Evolutionary conservation across 2,329 filamentous ascomycete species (phyloP).

Genomic region (Zymoseptoria pseudotritici): DNA sequence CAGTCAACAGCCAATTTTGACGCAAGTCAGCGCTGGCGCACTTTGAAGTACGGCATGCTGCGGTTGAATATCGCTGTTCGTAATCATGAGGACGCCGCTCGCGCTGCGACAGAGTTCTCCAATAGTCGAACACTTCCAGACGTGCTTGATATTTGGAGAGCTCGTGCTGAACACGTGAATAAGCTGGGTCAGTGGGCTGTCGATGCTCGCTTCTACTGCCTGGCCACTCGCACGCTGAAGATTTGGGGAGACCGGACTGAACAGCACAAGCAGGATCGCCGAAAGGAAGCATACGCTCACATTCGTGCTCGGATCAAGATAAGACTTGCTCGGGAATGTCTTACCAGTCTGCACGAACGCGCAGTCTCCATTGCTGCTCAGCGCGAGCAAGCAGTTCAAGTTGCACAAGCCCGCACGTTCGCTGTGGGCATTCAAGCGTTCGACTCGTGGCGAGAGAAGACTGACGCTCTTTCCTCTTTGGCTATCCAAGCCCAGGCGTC

Average conservation of each 20-base stretch:
- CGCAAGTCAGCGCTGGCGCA: slow-evolving; percentile 22
- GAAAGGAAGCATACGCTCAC: slow-evolving; percentile 49
- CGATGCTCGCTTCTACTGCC: slow-evolving; percentile 51
- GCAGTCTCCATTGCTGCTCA: slow-evolving; percentile 29
- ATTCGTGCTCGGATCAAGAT: slow-evolving; percentile 49
- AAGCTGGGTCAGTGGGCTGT: slow-evolving; percentile 47
- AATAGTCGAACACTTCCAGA: slow-evolving; percentile 35
- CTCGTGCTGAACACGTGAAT: slow-evolving; percentile 35
- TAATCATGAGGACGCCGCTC: slow-evolving; percentile 28
- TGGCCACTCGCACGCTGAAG: slow-evolving; percentile 44
- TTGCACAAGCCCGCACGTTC: slow-evolving; percentile 31
- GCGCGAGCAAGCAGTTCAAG: slow-evolving; percentile 34
- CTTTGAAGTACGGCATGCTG: slow-evolving; percentile 21
- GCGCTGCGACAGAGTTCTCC: slow-evolving; percentile 35
- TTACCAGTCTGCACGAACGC: slow-evolving; percentile 35
- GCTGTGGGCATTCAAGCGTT: slow-evolving; percentile 27
- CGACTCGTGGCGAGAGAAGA: slow-evolving; percentile 31
- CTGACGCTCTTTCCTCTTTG: slow-evolving; percentile 14
- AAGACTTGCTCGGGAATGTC: slow-evolving; percentile 41
- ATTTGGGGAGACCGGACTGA: slow-evolving; percentile 45
- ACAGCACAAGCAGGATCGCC: slow-evolving; percentile 44
- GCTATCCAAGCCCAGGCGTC: slow-evolving; percentile 28
- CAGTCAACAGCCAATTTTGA: slow-evolving; percentile 18
- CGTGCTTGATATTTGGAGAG: slow-evolving; percentile 30
- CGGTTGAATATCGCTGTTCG: slow-evolving; percentile 24